phyloP scores from a whole-genome alignment of 176 grass and related monocot genomes.

The Poa annua region DNA sequence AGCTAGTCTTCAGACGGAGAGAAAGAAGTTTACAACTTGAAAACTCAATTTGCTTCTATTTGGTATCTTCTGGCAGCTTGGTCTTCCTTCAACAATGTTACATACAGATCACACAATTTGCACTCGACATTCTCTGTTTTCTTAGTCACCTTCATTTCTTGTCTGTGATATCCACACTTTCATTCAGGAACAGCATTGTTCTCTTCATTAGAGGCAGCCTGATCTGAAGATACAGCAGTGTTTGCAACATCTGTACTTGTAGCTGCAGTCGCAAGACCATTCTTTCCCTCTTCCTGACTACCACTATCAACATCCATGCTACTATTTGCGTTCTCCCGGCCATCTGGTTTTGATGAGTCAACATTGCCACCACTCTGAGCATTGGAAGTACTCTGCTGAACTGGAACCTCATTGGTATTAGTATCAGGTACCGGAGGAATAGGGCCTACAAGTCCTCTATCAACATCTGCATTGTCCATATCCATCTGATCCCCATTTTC shows the following conservation, averaged over 20 bases:
- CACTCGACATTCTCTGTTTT: not conserved
- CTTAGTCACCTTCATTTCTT: constrained; percentile 2
- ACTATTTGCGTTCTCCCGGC: not conserved
- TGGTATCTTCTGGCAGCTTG: not conserved
- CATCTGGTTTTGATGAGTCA: not conserved
- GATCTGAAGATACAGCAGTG: not conserved
- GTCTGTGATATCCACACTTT: not conserved
- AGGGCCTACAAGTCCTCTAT: constrained; percentile 36
- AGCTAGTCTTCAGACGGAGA: not conserved
- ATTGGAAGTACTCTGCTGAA: constrained; percentile 5
- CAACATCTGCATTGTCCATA: constrained; percentile 29
- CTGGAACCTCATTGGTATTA: not conserved
- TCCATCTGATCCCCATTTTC: constrained; percentile 32
- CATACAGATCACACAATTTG: not conserved
- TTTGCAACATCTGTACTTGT: constrained; percentile 16
- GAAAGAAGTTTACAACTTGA: not conserved
- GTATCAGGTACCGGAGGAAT: constrained; percentile 35
- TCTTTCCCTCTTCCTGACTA: constrained; percentile 1
- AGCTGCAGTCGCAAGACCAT: not conserved
- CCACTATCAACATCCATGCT: constrained; percentile 10
- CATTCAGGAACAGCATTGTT: not conserved
- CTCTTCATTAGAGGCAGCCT: constrained; percentile 11
- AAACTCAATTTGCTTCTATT: not conserved
- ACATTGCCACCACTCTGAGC: not conserved
- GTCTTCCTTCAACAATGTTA: not conserved